Percentiles rank a stretch among this genome's conserved stretches.
phyloP scores from a whole-genome alignment of 306 rosid genomes.

The Begonia peltatifolia region DNA sequence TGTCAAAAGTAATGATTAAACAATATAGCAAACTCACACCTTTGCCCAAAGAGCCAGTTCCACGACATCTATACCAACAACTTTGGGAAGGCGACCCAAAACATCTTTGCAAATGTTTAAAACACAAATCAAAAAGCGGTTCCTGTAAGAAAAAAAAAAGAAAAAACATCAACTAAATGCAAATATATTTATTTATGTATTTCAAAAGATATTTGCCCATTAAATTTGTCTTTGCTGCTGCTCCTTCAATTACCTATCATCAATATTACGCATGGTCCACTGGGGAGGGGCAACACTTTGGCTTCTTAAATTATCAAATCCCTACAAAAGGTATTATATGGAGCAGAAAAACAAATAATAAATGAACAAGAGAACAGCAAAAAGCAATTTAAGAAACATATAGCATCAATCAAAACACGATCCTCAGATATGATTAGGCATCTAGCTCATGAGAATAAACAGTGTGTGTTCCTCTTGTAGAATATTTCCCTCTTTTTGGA shows the following conservation, averaged over 20 bases:
- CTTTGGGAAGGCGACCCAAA: constrained; percentile 79
- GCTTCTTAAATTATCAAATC: constrained; percentile 85
- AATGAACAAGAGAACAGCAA: neutral
- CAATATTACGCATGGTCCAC: constrained; percentile 93
- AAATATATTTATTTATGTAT: neutral
- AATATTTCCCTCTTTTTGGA: no score
- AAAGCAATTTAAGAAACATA: neutral
- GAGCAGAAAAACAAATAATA: neutral
- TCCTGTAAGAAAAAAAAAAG: constrained; percentile 26
- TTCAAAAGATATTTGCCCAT: neutral
- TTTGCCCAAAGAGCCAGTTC: constrained; percentile 99
- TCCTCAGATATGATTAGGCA: no score
- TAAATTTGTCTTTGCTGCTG: no score
- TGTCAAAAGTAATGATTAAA: no score
- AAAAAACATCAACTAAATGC: neutral
- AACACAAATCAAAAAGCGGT: constrained; percentile 64
- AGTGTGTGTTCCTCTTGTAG: neutral
- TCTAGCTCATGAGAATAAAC: no score
- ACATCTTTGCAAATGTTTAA: constrained; percentile 76
- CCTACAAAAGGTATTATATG: constrained; percentile 35
- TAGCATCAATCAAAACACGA: neutral
- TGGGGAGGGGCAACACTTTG: constrained; percentile 88
- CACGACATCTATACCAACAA: constrained; percentile 91
- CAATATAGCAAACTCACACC: constrained; percentile 21
- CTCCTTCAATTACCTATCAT: constrained; percentile 54